phyloP scores from a whole-genome alignment of 495 filamentous ascomycete genomes.

The Collariella sp. region DNA sequence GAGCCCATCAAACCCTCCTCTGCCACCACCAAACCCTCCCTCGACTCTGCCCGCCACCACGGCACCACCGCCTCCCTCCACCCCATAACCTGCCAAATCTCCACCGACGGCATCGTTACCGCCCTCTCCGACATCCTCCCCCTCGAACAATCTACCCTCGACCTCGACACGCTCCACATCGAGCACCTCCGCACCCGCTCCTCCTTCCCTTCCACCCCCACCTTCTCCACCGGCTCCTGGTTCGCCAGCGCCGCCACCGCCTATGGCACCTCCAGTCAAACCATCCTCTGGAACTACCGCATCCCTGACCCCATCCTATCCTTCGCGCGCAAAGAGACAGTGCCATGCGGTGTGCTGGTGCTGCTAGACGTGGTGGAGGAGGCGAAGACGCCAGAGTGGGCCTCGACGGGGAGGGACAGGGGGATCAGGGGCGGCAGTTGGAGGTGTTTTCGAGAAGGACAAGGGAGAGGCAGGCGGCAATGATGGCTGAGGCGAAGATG shows the following conservation, averaged over 20 bases:
- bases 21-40: constrained; percentile 24
- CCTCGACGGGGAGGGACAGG: constrained; percentile 37
- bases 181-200: constrained; percentile 32
- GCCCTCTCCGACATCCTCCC: constrained; percentile 30
- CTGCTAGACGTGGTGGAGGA: constrained; percentile 44
- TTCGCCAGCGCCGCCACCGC: constrained; percentile 50
- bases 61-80: constrained; percentile 13
- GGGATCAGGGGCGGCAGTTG: constrained; percentile 18
- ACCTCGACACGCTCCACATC: constrained; percentile 34
- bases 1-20: background rate
- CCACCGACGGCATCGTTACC: constrained; percentile 31
- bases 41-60: constrained; percentile 30
- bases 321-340: constrained; percentile 43
- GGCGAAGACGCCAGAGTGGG: constrained; percentile 49
- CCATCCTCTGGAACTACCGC: constrained; percentile 52
- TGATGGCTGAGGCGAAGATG: constrained; percentile 40
- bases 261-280: constrained; percentile 42
- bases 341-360: constrained; percentile 57
- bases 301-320: constrained; percentile 46
- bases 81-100: constrained; percentile 40
- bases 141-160: constrained; percentile 9
- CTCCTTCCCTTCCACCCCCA: constrained; percentile 17
- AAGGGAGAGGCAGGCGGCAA: constrained; percentile 34
- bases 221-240: constrained; percentile 44
- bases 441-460: constrained; percentile 31